Evolutionary conservation across 352 stramenopile species (phyloP).

Genomic region (Phytophthora sansomeana): DNA sequence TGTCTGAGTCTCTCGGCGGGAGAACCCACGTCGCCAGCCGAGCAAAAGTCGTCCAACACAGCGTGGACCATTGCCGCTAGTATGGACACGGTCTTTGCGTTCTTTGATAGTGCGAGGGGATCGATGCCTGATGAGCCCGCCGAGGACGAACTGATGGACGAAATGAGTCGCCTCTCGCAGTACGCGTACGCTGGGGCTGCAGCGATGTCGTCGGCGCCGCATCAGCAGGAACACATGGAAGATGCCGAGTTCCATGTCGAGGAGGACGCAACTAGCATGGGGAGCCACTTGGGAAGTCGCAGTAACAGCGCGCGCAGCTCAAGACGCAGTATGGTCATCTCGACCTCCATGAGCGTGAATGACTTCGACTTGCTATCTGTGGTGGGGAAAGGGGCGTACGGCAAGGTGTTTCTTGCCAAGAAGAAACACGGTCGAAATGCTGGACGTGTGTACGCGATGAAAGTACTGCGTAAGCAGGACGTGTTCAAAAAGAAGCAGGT

Average conservation of each 20-base stretch:
- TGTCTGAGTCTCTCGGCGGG: conserved; percentile 82
- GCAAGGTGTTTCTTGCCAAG: conserved; percentile 88
- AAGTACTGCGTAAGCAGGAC: conserved; percentile 87
- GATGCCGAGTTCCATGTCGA: conserved; percentile 79
- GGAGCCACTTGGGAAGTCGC: conserved; percentile 39
- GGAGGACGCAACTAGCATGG: conserved; percentile 16
- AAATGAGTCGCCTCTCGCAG: conserved; percentile 79
- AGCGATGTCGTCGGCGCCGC: conserved; percentile 53
- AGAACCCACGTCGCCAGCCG: conserved; percentile 57
- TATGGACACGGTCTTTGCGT: conserved; percentile 88
- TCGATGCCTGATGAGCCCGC: conserved; percentile 81
- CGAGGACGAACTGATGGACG: conserved; percentile 80
- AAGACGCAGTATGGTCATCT: conserved; percentile 84
- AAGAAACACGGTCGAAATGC: conserved; percentile 78
- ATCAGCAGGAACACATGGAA: conserved; percentile 72
- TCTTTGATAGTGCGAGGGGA: conserved; percentile 82
- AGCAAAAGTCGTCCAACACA: conserved; percentile 84
- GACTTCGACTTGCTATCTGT: conserved; percentile 90
- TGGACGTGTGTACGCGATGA: conserved; percentile 90
- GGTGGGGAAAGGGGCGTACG: conserved; percentile 88
- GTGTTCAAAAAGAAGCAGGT: conserved; percentile 90
- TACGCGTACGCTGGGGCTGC: conserved; percentile 74
- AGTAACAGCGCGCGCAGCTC: conserved; percentile 53
- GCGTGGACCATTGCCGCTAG: conserved; percentile 85
- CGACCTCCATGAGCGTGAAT: conserved; percentile 79